Base-by-base conservation (phyloP, 257 asterid species). In the Plantago major region DNA sequence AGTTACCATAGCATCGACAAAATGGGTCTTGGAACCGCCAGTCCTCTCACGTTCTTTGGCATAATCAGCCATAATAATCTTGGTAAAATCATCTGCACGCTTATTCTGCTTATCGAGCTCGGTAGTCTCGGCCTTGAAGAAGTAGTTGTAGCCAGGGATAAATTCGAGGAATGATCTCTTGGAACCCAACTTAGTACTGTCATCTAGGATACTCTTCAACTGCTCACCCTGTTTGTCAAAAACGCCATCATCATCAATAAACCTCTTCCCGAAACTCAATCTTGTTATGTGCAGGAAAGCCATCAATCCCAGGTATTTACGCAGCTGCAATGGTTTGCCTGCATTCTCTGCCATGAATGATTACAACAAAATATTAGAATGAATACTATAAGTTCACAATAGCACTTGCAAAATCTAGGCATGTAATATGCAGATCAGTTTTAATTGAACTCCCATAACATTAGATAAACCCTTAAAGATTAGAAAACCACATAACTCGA, bases 231-330 rank as follows among this genome's bases (percentile, higher is more conserved):
- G 90, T 6, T 68, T 81, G 51, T 85, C 84, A 4, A 85, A 55
- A 28, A 60, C 74, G 0, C 95, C 95, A 6, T 80, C 62, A 0
- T 74, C 46, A 70, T 83, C 78, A 76, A 88, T 78, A 75, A 85
- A 85, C 57, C 88, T 73, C 67, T 88, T 88, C 47, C 96, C 96
- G 60, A 88, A 86, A 17, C 85, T 74, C 56, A 88, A 46, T 55
- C 95, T 72, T 46, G 96, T 88, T 60, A 88, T 88, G 78, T 88
- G 91, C 63, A 84, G 78, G 68, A 86, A 89, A 13, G 95, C 78
- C 66, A 86, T 85, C 74, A 80, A 60, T 16, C 90, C 85, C 69
- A 89, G 40, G 72, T 86, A 76, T 0, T 80, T 77, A 7, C 95
- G 85, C 66, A 86, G 49, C 70, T 74, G 70, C 75, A 89, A 14